Conservation (phyloP, 2,329 filamentous ascomycete species). For the Pestalotiopsis sp. region DNA sequence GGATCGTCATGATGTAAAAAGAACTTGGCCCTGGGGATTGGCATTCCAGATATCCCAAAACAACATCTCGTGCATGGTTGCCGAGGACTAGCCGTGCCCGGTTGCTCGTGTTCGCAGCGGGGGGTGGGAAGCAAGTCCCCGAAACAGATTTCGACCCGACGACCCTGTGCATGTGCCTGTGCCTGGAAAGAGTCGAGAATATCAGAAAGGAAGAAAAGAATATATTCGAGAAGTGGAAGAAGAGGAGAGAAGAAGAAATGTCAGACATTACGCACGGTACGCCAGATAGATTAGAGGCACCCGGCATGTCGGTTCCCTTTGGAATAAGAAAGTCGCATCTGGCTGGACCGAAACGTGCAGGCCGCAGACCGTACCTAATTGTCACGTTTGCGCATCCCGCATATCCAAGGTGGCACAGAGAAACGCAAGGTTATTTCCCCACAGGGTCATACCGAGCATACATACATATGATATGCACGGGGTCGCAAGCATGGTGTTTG, state of each 20-base stretch:
- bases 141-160: background rate
- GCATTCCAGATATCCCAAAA: background rate
- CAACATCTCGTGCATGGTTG: background rate
- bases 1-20: background rate
- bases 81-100: background rate
- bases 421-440: background rate
- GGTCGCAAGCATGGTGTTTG: too few relatives aligned
- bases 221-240: background rate
- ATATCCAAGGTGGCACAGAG: background rate
- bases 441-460: background rate
- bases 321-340: background rate
- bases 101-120: background rate
- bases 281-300: background rate
- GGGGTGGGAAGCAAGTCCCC: background rate
- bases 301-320: conserved; percentile 3
- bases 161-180: too few relatives aligned
- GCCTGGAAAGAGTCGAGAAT: background rate
- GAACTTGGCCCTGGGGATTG: background rate
- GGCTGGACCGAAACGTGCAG: conserved; percentile 3
- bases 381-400: background rate
- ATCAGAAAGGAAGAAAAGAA: background rate
- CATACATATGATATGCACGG: background rate
- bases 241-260: background rate
- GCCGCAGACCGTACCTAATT: background rate
- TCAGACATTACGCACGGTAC: conserved; percentile 1